Evolutionary conservation across 1,139 yeast species (phyloP), one percentile per base, ranked within the genome.

Genomic region (Blastobotrys raffinosifermentans): DNA sequence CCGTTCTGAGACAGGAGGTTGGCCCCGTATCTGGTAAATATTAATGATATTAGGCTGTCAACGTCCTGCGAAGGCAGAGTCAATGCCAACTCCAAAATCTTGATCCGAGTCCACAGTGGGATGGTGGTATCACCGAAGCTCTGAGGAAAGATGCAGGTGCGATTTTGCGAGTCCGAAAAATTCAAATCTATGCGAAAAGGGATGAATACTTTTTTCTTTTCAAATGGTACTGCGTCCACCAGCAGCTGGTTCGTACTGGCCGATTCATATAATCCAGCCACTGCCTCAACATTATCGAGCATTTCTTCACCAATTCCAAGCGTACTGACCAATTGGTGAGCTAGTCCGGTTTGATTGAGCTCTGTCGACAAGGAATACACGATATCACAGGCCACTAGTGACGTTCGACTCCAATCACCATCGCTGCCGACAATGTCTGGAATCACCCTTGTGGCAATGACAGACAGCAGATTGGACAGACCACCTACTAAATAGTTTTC

Each of bases 401-500:
- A 25, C 15, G n/a, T 10, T 6, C 27, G 15, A 25, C 15, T 25
- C 27, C n/a, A n/a, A n/a, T 32, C 29, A 6, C 45, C 41, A 16
- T 43, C 40, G 3, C 19, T 11, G 2, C 27, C 25, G 10, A 29
- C 34, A 32, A 46, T 34, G 3, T 31, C 37, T 2, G 45, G 46
- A 11, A 45, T 20, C 10, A 46, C 23, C 29, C 40, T 39, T 9
- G 35, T 31, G 11, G 36, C 29, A 20, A 44, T 31, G 6, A 34
- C 42, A 16, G 34, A 29, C 4, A 40, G 30, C 9, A 39, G 19
- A 10, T 22, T 30, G 13, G 21, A 22, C 14, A 32, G 34, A 4
- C 38, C 35, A 14, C 42, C 44, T 6, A 46, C 31, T 8, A 45
- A 31, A 17, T 41, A 18, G 26, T 41, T 43, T 13, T 42, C 42